These are phyloP conservation scores for Schwanniomyces yamadae DNA, from an alignment of 805 yeast species.

Conservation along the genomic window DNA sequence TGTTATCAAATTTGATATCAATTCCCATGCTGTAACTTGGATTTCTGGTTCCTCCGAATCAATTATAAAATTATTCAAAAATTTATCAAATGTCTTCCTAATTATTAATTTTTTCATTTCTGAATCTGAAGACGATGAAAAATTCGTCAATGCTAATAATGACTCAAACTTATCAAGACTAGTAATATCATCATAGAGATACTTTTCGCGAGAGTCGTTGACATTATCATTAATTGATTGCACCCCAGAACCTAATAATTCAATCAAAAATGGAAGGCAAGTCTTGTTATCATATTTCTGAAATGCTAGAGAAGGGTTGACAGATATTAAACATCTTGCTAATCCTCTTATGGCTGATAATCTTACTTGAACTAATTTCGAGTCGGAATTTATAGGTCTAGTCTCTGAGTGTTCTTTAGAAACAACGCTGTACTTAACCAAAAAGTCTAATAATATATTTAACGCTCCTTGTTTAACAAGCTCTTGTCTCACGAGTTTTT, in stretches of 20 bases:
- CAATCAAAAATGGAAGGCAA: conserved; percentile 48
- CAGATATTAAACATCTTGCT: conserved; percentile 45
- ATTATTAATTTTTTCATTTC: conserved; percentile 36
- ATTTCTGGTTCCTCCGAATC: conserved; percentile 40
- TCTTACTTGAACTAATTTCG: conserved; percentile 20
- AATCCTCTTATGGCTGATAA: conserved; percentile 39
- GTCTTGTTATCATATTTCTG: conserved; percentile 40
- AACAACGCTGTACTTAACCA: conserved; percentile 29
- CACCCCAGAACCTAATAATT: conserved; percentile 31
- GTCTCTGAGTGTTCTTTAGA: conserved; percentile 18
- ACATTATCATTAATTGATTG: not conserved
- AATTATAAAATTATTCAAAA: conserved; percentile 40
- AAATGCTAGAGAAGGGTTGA: conserved; percentile 43
- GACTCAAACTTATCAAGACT: conserved; percentile 52
- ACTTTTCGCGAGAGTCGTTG: conserved; percentile 15
- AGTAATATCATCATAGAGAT: conserved; percentile 29
- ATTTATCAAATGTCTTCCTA: conserved; percentile 48
- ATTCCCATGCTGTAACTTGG: conserved; percentile 62
- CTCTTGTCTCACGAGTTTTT: conserved; percentile 25
- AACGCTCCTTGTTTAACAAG: conserved; percentile 48
- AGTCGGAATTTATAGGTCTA: conserved; percentile 15
- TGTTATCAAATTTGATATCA: conserved; percentile 57
- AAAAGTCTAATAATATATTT: conserved; percentile 36
- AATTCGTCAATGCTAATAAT: conserved; percentile 65
- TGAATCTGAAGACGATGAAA: conserved; percentile 48